Conservation (phyloP, 2,329 filamentous ascomycete genomes). For the Aureobasidium sp. region DNA sequence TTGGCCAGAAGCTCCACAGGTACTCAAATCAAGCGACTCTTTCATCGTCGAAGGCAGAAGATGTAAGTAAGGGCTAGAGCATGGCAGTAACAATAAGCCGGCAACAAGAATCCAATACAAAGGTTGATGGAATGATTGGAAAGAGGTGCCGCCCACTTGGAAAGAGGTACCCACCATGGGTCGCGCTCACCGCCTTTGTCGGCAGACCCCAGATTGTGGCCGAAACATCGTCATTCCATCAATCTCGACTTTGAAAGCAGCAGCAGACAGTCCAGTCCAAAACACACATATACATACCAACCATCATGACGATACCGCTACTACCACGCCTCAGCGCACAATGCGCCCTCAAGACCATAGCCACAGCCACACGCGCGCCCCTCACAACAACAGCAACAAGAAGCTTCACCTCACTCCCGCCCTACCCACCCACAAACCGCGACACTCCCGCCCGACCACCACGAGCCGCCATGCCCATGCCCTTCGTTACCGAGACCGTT, state of each 20-base stretch:
- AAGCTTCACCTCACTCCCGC: constrained; percentile 15
- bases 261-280: background rate
- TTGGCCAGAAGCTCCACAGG: background rate
- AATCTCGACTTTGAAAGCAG: background rate
- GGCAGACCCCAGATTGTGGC: background rate
- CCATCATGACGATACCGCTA: background rate
- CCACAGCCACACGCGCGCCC: background rate
- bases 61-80: too few species aligned
- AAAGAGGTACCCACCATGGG: background rate
- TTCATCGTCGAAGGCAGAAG: too few species aligned
- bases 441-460: constrained; percentile 21
- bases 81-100: background rate
- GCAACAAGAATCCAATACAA: background rate
- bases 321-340: constrained; percentile 1
- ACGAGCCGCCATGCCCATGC: constrained; percentile 36
- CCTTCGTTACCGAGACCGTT: constrained; percentile 43
- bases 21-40: too few species aligned
- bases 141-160: too few species aligned
- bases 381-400: background rate
- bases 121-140: too few species aligned
- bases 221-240: constrained; percentile 1
- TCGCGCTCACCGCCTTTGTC: background rate
- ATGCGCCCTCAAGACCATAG: background rate
- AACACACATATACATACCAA: background rate
- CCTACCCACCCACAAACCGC: constrained; percentile 18